Conservation (phyloP, 2,329 filamentous ascomycete species). For the Metarhizium rileyi region DNA sequence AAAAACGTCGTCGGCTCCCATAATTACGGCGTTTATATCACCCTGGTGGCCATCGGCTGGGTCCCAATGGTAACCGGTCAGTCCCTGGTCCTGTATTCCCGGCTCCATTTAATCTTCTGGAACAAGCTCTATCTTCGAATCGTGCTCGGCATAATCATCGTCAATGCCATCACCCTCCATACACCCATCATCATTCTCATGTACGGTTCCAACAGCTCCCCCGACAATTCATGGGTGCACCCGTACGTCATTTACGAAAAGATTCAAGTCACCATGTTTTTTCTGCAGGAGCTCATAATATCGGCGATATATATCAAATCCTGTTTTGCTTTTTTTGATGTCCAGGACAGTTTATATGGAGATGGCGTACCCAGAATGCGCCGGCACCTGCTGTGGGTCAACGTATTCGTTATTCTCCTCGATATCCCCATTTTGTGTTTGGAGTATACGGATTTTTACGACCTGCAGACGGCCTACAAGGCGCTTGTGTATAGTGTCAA, state of each 20-base stretch:
- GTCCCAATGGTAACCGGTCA: constrained; percentile 47
- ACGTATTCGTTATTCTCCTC: constrained; percentile 30
- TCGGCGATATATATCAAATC: constrained; percentile 43
- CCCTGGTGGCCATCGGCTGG: constrained; percentile 17
- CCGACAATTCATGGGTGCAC: constrained; percentile 6
- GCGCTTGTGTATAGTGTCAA: constrained; percentile 22
- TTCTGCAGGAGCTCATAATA: constrained; percentile 42
- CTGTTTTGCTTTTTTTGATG: constrained; percentile 34
- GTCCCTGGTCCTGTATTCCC: constrained; percentile 50
- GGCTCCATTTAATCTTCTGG: constrained; percentile 47
- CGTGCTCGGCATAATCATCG: constrained; percentile 46
- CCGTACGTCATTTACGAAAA: constrained; percentile 37
- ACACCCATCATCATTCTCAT: constrained; percentile 45
- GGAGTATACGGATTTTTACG: constrained; percentile 18
- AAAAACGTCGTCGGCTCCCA: constrained; percentile 21
- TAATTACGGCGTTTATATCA: constrained; percentile 10
- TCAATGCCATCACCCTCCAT: constrained; percentile 42
- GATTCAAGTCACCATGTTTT: constrained; percentile 44
- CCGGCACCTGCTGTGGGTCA: constrained; percentile 30
- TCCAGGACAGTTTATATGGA: constrained; percentile 18
- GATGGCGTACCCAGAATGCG: constrained; percentile 15
- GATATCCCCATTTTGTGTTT: constrained; percentile 25
- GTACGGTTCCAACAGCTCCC: constrained; percentile 34
- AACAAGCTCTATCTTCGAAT: constrained; percentile 36
- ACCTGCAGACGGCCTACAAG: constrained; percentile 22